Conservation (phyloP, 768 basidiomycete genomes). For the Baorangia bicolor region DNA sequence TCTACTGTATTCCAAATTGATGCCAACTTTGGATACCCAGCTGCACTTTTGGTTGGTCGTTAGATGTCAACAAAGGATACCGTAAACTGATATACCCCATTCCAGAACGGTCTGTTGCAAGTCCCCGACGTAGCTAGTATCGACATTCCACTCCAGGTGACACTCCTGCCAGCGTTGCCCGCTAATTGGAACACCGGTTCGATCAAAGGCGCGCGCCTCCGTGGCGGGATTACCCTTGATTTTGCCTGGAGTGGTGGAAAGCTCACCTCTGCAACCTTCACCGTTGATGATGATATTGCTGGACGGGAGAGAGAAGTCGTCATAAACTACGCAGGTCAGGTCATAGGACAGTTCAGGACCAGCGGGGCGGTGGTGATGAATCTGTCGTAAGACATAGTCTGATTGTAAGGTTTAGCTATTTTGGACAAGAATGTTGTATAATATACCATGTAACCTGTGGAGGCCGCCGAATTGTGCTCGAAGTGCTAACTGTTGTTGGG, state of each 20-base stretch:
- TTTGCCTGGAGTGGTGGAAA: constrained; percentile 47
- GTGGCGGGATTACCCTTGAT: constrained; percentile 60
- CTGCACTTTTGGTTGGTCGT: constrained; percentile 56
- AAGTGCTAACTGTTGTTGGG: not conserved
- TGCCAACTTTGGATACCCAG: constrained; percentile 70
- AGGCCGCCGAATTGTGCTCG: not conserved
- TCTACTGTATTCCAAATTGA: constrained; percentile 79
- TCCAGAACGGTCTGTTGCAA: constrained; percentile 63
- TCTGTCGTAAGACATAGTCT: constrained; percentile 1
- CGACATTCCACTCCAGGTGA: constrained; percentile 51
- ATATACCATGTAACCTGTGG: constrained; percentile 26
- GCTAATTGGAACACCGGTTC: constrained; percentile 58
- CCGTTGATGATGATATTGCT: constrained; percentile 36
- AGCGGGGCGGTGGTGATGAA: constrained; percentile 17
- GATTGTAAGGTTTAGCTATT: not conserved
- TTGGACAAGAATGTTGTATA: constrained; percentile 16
- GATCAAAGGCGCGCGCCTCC: constrained; percentile 59
- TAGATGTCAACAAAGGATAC: not conserved
- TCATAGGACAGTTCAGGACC: constrained; percentile 32
- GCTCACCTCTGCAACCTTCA: constrained; percentile 35
- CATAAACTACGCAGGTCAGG: constrained; percentile 35
- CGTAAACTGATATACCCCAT: constrained; percentile 26
- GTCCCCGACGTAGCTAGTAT: constrained; percentile 60
- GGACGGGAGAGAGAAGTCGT: constrained; percentile 40
- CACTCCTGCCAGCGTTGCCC: constrained; percentile 66